A percentile compares a stretch with the other conserved stretches of the same genome.
Evolutionary conservation across 2,329 filamentous ascomycete species (phyloP).

Genomic region (Nakataea oryzae): DNA sequence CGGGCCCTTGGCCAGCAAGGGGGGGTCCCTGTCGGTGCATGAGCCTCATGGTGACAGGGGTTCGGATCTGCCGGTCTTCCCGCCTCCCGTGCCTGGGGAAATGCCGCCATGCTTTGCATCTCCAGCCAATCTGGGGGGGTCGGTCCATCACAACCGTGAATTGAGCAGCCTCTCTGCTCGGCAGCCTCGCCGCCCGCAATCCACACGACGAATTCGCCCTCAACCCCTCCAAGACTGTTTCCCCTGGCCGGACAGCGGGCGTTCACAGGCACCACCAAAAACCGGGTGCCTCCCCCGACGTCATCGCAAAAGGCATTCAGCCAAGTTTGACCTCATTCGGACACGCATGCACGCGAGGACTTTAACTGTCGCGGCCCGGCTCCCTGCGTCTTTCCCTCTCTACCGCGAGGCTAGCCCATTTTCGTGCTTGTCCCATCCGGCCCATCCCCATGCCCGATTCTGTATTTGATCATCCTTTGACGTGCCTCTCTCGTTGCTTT

Average conservation of each 20-base stretch:
- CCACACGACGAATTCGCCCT: background rate
- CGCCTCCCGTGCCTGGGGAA: background rate
- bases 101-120: background rate
- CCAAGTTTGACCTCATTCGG: background rate
- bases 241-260: too few species aligned
- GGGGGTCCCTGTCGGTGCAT: background rate
- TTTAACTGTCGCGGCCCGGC: background rate
- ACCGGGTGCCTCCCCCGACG: background rate
- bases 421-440: background rate
- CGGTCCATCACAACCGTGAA: background rate
- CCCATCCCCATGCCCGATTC: too few species aligned
- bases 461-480: too few species aligned
- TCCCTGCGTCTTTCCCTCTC: too few species aligned
- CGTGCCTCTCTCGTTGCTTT: too few species aligned
- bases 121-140: background rate
- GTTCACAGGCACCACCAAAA: background rate
- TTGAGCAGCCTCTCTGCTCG: background rate
- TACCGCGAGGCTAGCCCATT: background rate
- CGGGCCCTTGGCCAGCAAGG: background rate
- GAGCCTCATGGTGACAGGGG: background rate
- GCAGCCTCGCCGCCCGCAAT: background rate
- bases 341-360: background rate
- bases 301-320: too few species aligned
- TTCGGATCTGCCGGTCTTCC: background rate
- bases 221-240: background rate